These are phyloP conservation scores for Byssothecium circinans DNA, from an alignment of 2,329 filamentous ascomycete species.

Conservation along the genomic window DNA sequence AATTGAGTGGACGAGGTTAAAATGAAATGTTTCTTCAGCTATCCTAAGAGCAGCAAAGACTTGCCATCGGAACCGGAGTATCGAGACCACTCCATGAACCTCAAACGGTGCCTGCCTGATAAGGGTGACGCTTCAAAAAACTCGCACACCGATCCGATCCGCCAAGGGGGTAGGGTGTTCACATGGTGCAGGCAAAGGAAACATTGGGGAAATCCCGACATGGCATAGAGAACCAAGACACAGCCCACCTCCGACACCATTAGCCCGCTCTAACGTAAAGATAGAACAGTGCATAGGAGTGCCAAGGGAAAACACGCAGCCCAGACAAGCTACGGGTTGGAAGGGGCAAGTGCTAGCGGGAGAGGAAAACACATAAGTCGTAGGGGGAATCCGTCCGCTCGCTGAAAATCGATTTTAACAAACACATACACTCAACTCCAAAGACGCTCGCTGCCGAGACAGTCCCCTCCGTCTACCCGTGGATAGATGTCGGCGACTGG, in stretches of 20 bases:
- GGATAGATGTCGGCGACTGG: constrained; percentile 36
- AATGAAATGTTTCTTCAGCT: constrained; percentile 32
- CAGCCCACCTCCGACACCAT: constrained; percentile 22
- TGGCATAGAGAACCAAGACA: constrained; percentile 34
- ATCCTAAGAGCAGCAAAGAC: constrained; percentile 29
- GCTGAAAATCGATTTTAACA: constrained; percentile 46
- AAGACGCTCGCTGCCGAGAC: constrained; percentile 41
- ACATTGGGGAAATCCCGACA: constrained; percentile 36
- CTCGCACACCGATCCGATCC: constrained; percentile 24
- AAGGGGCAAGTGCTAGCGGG: constrained; percentile 27
- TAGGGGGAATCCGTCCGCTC: constrained; percentile 46
- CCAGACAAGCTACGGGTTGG: constrained; percentile 23
- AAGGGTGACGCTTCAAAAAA: constrained; percentile 19
- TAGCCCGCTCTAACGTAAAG: constrained; percentile 27
- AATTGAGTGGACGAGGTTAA: constrained; percentile 9
- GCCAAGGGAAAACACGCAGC: constrained; percentile 16
- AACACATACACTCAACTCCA: constrained; percentile 44
- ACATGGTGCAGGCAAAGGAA: constrained; percentile 34
- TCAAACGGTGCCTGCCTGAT: constrained; percentile 25
- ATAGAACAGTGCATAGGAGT: constrained; percentile 22
- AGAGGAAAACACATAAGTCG: constrained; percentile 45
- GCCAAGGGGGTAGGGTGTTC: constrained; percentile 24
- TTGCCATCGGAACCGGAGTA: constrained; percentile 20
- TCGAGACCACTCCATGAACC: constrained; percentile 20
- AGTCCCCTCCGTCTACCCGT: constrained; percentile 38